A percentile compares a stretch with the other conserved stretches of the same genome.
Conservation (phyloP, 176 grass and related monocot species). For the Oryza coarctata region DNA sequence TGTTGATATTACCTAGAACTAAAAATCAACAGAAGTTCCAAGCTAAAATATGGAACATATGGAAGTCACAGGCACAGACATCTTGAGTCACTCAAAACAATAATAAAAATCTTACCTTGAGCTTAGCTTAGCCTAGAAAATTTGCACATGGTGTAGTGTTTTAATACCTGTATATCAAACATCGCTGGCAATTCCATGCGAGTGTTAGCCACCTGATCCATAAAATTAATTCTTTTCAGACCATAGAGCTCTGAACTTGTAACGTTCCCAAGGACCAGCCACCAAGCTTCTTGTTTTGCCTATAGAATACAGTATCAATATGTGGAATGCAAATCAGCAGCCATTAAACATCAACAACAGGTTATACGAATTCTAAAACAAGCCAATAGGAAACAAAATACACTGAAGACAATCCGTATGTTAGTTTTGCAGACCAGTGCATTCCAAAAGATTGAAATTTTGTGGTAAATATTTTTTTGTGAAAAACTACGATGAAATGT, state of each 20-base stretch:
- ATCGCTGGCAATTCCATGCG: conserved; percentile 72
- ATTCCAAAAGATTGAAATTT: too few relatives aligned
- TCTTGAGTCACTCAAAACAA: neutral
- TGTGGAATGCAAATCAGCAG: neutral
- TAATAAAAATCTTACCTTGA: neutral
- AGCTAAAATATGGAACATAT: neutral
- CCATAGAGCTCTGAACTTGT: conserved; percentile 78
- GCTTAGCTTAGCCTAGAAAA: conserved; percentile 13
- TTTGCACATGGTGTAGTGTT: neutral
- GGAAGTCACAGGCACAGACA: neutral
- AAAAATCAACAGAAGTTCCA: neutral
- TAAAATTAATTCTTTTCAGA: conserved; percentile 90
- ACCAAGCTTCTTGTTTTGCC: conserved; percentile 99
- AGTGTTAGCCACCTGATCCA: conserved; percentile 60
- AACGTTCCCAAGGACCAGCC: conserved; percentile 83
- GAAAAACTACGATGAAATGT: too few relatives aligned
- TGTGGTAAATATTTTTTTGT: too few relatives aligned
- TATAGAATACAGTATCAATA: conserved; percentile 36
- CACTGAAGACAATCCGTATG: neutral
- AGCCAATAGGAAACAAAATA: neutral
- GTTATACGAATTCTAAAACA: neutral
- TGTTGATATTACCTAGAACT: neutral
- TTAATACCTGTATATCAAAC: conserved; percentile 64
- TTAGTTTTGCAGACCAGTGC: too few relatives aligned
- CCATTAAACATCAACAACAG: conserved; percentile 2